Percentiles rank a stretch among this genome's conserved stretches.
phyloP scores from a whole-genome alignment of 495 filamentous ascomycete genomes.

The Penicillium flavigenum region DNA sequence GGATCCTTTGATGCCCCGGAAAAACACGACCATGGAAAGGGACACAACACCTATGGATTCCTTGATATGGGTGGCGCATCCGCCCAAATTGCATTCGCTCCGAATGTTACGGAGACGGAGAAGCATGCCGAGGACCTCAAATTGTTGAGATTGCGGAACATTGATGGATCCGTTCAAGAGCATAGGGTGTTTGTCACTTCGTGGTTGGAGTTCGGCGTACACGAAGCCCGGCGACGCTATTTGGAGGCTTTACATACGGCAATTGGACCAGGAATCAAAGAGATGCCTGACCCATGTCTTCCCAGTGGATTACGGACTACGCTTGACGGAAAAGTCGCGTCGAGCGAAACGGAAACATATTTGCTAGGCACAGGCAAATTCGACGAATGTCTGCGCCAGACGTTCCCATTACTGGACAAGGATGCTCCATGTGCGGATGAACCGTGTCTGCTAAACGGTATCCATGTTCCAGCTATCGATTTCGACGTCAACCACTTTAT shows the following conservation, averaged over 20 bases:
- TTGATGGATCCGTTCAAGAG: slow-evolving; percentile 74
- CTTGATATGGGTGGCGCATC: slow-evolving; percentile 98
- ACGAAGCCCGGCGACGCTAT: slow-evolving; percentile 82
- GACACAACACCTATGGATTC: slow-evolving; percentile 95
- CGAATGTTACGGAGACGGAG: slow-evolving; percentile 84
- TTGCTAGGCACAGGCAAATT: slow-evolving; percentile 84
- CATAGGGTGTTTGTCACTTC: slow-evolving; percentile 92
- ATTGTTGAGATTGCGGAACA: slow-evolving; percentile 74
- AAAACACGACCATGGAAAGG: slow-evolving; percentile 74
- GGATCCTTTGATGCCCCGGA: slow-evolving; percentile 87
- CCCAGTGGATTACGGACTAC: slow-evolving; percentile 70
- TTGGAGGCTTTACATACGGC: slow-evolving; percentile 65
- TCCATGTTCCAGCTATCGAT: slow-evolving; percentile 93
- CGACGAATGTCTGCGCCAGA: slow-evolving; percentile 76
- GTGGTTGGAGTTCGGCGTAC: slow-evolving; percentile 94
- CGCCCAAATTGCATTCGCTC: slow-evolving; percentile 95
- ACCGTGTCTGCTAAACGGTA: slow-evolving; percentile 84
- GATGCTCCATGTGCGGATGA: slow-evolving; percentile 78
- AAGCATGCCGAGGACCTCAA: slow-evolving; percentile 92
- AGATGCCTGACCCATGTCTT: slow-evolving; percentile 90
- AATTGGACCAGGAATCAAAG: slow-evolving; percentile 51
- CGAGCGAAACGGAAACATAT: slow-evolving; percentile 37
- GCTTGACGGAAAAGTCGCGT: slow-evolving; percentile 54
- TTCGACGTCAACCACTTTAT: slow-evolving; percentile 98
- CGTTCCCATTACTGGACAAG: slow-evolving; percentile 86